These are phyloP conservation scores for Alnus rubra DNA, from an alignment of 306 rosid genomes.

Conservation along the genomic window DNA sequence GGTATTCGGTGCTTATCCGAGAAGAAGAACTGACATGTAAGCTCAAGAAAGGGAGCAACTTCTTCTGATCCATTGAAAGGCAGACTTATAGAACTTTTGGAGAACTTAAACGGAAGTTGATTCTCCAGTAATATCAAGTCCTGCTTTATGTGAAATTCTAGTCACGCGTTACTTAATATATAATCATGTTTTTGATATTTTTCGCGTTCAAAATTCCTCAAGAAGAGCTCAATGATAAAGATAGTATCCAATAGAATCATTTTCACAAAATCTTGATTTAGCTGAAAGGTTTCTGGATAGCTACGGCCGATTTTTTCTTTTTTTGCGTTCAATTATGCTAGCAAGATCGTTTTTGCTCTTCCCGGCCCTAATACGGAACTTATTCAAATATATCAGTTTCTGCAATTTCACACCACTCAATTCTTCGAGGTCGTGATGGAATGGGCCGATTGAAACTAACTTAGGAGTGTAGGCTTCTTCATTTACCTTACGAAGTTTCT, in stretches of 20 bases:
- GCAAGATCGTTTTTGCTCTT: not conserved
- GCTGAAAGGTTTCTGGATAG: not conserved
- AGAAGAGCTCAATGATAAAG: slow-evolving; percentile 33
- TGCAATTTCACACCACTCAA: not conserved
- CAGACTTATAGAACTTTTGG: not conserved
- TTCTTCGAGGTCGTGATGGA: slow-evolving; percentile 3
- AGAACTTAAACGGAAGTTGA: slow-evolving; percentile 32
- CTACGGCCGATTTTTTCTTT: not conserved
- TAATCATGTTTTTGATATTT: not conserved
- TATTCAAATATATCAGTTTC: not conserved
- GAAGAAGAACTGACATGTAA: not conserved
- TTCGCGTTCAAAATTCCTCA: not conserved
- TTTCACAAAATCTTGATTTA: not conserved
- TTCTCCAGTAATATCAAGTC: slow-evolving; percentile 38
- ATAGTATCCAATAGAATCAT: slow-evolving; percentile 20
- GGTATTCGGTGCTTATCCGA: not conserved
- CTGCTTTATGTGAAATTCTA: not conserved
- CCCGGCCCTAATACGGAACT: not conserved
- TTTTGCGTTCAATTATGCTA: not conserved
- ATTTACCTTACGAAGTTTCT: slow-evolving; percentile 23
- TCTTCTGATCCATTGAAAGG: not conserved
- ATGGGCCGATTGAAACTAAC: slow-evolving; percentile 25
- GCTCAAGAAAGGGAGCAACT: not conserved
- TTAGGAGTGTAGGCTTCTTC: slow-evolving; percentile 27
- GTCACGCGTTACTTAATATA: not conserved